Conservation (phyloP, 441 rosid genomes). For the Populus trichocarpa region DNA sequence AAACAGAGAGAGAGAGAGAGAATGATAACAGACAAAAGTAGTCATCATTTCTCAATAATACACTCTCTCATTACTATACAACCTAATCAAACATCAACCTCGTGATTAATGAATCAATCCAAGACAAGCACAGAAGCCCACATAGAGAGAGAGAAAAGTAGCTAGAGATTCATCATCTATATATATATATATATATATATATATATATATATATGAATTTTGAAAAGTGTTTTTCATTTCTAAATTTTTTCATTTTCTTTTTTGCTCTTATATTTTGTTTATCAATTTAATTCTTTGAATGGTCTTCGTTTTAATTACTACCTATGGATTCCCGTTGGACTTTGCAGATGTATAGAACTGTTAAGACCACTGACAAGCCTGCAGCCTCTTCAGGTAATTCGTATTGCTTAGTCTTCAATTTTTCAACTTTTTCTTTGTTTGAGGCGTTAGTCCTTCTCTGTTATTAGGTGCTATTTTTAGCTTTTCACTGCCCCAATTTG, state of each 20-base stretch:
- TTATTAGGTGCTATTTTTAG: too few species aligned
- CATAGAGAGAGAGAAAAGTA: neutral
- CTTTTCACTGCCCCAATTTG: neutral
- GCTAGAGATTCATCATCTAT: neutral
- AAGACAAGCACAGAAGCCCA: slow-evolving; percentile 6
- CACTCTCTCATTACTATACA: slow-evolving; percentile 31
- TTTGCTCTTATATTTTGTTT: neutral
- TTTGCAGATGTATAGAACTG: slow-evolving; percentile 84
- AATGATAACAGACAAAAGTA: slow-evolving; percentile 33
- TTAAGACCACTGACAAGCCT: slow-evolving; percentile 79
- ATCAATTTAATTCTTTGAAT: neutral
- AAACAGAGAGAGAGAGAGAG: slow-evolving; percentile 12
- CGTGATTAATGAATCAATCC: slow-evolving; percentile 53
- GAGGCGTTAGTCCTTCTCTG: neutral
- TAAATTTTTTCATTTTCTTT: neutral
- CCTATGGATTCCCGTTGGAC: slow-evolving; percentile 14
- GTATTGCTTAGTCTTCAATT: slow-evolving; percentile 29
- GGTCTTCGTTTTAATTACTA: neutral
- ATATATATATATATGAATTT: neutral
- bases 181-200: too few species aligned
- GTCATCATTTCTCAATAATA: slow-evolving; percentile 79
- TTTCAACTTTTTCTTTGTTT: neutral
- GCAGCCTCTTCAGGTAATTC: slow-evolving; percentile 79
- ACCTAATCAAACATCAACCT: slow-evolving; percentile 61
- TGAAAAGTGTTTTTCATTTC: slow-evolving; percentile 2